Evolutionary conservation across 78 protist species (phyloP).

Genomic region (Polysphondylium violaceum): DNA sequence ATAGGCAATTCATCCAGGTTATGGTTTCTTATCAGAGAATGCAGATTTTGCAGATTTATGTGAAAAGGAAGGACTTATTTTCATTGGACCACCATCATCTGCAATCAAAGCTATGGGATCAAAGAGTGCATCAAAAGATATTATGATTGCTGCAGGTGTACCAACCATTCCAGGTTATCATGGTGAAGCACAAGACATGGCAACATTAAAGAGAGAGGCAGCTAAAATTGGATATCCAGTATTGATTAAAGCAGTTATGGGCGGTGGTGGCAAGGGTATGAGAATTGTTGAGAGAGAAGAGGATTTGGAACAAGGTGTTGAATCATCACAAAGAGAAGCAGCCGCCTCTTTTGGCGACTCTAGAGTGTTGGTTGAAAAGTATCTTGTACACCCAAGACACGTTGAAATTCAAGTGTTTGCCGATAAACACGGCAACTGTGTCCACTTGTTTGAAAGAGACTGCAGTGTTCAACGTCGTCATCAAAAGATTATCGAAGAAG

Average conservation of each 20-base stretch:
- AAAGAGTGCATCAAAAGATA: constrained; percentile 89
- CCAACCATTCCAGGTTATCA: constrained; percentile 92
- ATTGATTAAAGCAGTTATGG: constrained; percentile 94
- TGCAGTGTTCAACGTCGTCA: constrained; percentile 97
- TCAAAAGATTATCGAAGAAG: constrained; percentile 98
- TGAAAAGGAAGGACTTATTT: constrained; percentile 82
- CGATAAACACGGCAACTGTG: constrained; percentile 93
- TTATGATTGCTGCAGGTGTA: constrained; percentile 91
- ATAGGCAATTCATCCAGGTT: constrained; percentile 97
- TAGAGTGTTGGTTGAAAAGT: constrained; percentile 92
- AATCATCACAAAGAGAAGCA: constrained; percentile 90
- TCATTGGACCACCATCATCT: constrained; percentile 92
- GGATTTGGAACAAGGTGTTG: constrained; percentile 81
- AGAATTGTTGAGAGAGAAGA: constrained; percentile 82
- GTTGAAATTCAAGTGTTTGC: constrained; percentile 96
- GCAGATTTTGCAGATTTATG: constrained; percentile 87
- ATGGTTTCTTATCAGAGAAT: constrained; percentile 97
- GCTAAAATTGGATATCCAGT: constrained; percentile 93
- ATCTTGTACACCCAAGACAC: constrained; percentile 92
- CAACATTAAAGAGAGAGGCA: constrained; percentile 80
- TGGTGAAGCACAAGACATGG: constrained; percentile 92
- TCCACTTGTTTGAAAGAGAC: constrained; percentile 96
- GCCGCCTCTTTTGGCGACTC: constrained; percentile 92
- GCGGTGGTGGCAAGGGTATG: constrained; percentile 98
- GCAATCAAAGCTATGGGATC: constrained; percentile 93